Percentiles rank a stretch among this genome's conserved stretches.
Conservation (phyloP, 148 eudicot species). For the Linanthus parryae region DNA sequence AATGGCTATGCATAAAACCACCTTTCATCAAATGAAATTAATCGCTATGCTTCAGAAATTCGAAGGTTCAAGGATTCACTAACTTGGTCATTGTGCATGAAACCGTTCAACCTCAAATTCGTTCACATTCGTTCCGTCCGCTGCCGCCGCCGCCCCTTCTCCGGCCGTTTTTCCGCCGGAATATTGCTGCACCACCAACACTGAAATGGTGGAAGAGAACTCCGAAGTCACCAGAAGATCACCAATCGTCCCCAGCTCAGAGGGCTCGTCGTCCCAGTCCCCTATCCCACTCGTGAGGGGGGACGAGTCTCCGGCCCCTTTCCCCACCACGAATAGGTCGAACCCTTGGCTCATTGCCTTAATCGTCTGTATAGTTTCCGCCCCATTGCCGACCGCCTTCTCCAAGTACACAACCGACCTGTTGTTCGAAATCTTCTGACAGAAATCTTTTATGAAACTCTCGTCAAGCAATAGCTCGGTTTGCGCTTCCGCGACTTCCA, state of each 20-base stretch:
- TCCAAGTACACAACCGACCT: slow-evolving; percentile 15
- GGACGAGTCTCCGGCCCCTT: slow-evolving; percentile 15
- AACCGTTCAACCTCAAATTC: too few species aligned
- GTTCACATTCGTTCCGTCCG: too few species aligned
- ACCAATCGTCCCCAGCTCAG: slow-evolving; percentile 42
- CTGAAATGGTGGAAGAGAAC: slow-evolving; percentile 25
- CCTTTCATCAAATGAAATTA: too few species aligned
- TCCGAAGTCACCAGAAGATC: slow-evolving; percentile 40
- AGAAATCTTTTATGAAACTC: slow-evolving; percentile 10
- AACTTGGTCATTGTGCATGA: too few species aligned
- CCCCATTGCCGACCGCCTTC: slow-evolving; percentile 18
- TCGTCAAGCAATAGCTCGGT: slow-evolving; percentile 17
- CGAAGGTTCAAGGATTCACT: too few species aligned
- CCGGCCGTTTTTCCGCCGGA: not conserved
- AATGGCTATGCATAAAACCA: too few species aligned
- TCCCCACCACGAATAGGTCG: slow-evolving; percentile 32
- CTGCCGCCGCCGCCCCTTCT: not conserved
- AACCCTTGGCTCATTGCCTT: slow-evolving; percentile 12
- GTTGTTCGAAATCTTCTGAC: slow-evolving; percentile 1
- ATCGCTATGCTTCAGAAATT: too few species aligned
- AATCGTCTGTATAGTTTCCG: slow-evolving; percentile 14
- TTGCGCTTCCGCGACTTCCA: too few species aligned
- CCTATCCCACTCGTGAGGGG: slow-evolving; percentile 26
- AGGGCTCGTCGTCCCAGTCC: slow-evolving; percentile 36
- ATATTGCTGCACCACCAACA: slow-evolving; percentile 42